Evolutionary conservation across 2,329 filamentous ascomycete species (phyloP), one percentile per base, ranked within the genome.

Genomic region (Plenodomus biglobosus): DNA sequence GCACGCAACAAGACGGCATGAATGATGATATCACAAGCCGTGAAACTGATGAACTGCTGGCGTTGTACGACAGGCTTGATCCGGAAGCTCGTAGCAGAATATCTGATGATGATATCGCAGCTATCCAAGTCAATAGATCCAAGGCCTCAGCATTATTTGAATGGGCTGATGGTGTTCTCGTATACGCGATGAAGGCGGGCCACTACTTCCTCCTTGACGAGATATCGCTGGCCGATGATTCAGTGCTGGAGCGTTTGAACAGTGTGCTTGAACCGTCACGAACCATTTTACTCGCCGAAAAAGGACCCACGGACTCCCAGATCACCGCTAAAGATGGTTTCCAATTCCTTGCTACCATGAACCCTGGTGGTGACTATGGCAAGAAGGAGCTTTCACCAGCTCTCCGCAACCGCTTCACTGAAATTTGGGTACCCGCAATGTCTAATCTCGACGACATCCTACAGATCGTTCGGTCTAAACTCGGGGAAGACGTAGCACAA

Each of bases 261-360:
- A 97, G 92, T 59, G 92, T 97, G 5, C 83, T 99, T 1, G 94
- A 99, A 69, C 86, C 94, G 1, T 85, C 88, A 38, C 82, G 94
- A 43, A 90, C 88, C 0, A 82, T 99, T 21, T 76, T 99, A 2
- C 80, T 99, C 15, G 95, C 95, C 0, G 94, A 99, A 70, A 99
- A 97, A 72, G 95, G 94, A 0, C 83, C 89, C 1, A 81, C 88
- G 4, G 86, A 96, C 68, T 91, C 91, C 0, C 85, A 89, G 55
- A 81, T 99, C 20, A 81, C 82, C 34, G 94, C 88, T 5, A 73
- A 79, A 10, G 79, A 87, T 35, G 89, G 87, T 0, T 99, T 97
- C 72, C 92, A 99, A 64, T 96, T 99, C 72, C 83, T 99, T 50
- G 92, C 94, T 3, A 99, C 94, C 0, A 99, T 99, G 94, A 99